Conservation (phyloP, 225 moss, liverwort and hornwort genomes). For the Polytrichum commune region DNA sequence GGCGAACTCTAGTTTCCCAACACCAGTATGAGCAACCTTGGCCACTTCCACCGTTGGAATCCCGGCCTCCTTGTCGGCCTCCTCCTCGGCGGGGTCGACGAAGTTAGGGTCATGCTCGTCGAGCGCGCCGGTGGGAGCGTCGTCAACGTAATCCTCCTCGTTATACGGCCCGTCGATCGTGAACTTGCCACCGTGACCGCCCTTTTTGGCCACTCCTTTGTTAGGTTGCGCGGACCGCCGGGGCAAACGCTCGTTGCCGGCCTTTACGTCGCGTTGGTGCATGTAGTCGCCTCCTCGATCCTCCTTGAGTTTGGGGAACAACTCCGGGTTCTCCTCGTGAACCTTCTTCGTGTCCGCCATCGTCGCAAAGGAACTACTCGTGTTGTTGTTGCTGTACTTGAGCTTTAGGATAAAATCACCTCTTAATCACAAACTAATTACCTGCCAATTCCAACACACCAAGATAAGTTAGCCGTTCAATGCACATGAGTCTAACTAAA, state of each 20-base stretch:
- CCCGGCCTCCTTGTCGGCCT: constrained; percentile 19
- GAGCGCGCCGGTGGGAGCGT: constrained; percentile 19
- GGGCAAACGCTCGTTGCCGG: constrained; percentile 43
- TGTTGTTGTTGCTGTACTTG: no score
- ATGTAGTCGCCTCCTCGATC: constrained; percentile 21
- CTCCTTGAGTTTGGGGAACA: constrained; percentile 3
- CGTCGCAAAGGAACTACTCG: not conserved
- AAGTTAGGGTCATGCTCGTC: constrained; percentile 73
- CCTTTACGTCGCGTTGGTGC: constrained; percentile 40
- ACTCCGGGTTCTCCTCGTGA: constrained; percentile 26
- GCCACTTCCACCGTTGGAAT: constrained; percentile 23
- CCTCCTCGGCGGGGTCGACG: constrained; percentile 45
- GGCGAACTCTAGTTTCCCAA: not conserved
- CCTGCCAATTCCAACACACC: no score
- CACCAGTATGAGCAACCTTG: constrained; percentile 12
- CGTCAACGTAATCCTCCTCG: constrained; percentile 24
- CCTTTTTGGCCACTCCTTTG: constrained; percentile 58
- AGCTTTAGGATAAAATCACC: no score
- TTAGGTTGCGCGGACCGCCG: constrained; percentile 39
- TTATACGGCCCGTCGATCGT: constrained; percentile 49
- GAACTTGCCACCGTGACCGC: constrained; percentile 69
- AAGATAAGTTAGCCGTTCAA: no score
- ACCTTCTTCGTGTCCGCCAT: constrained; percentile 27
- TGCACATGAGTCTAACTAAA: no score
- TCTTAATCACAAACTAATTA: no score